Evolutionary conservation across 495 filamentous ascomycete genomes (phyloP), one percentile per base, ranked within the genome.

Genomic region (Neurospora sp.): DNA sequence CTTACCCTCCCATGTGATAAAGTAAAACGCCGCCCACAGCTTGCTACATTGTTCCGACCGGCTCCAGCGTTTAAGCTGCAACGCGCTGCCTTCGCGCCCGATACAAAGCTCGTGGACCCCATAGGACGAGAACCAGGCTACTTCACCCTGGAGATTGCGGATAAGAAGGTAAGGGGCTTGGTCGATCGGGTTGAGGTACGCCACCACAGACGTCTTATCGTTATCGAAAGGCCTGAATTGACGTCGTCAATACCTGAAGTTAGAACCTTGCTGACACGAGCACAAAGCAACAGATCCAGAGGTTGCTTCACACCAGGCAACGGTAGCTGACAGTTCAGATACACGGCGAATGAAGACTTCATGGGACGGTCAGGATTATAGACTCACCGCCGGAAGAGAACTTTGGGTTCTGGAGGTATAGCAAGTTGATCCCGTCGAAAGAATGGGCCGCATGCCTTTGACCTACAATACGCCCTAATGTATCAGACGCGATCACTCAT

Each of bases 1-100:
- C 80, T 71, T 70, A 86, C 86, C 85, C 81, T 89, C 87, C 86
- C 86, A 89, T 5, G 86, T 88, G 72, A 85, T 75, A 69, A 88
- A 89, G 42, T 84, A 85, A 18, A 88, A 74, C 1, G 77, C 83
- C 8, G 84, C 83, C 87, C 87, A 89, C 5, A 84, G 78, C 69
- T 83, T 86, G 74, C 81, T 76, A 53, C 82, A 80, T 40, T 81
- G 76, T 46, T 82, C 83, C 2, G 79, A 76, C 0, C 73, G 76
- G 72, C 84, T 86, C 85, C 85, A 87, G 41, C 83, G 80, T 39
- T 83, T 83, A 31, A 89, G 78, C 71, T 85, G 81, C 31, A 89
- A 74, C 9, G 82, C 81, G 22, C 83, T 81, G 22, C 82, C 82
- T 59, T 85, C 82, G 38, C 87, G 81, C 20, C 80, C 75, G 41